Evolutionary conservation across 2,329 filamentous ascomycete species (phyloP).

Genomic region (Arachnopeziza araneosa): DNA sequence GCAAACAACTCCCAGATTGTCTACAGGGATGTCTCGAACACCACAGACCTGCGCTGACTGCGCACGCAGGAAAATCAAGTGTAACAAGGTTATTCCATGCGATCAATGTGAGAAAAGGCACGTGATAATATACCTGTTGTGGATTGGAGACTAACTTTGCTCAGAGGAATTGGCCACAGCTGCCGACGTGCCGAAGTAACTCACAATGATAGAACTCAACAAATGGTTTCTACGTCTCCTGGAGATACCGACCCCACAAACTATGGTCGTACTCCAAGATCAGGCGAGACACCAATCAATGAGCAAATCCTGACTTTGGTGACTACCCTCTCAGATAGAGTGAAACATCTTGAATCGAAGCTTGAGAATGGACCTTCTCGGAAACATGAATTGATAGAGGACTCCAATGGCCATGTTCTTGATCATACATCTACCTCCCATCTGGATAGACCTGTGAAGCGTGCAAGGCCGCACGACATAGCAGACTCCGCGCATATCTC

Average conservation of each 20-base stretch:
- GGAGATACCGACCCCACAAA: not conserved
- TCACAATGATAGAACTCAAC: constrained; percentile 5
- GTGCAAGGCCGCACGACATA: constrained; percentile 7
- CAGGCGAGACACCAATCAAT: constrained; percentile 9
- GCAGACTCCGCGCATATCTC: not conserved
- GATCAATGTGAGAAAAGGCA: constrained; percentile 34
- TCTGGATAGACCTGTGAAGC: constrained; percentile 15
- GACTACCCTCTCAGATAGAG: constrained; percentile 15
- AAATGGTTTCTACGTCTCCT: not conserved
- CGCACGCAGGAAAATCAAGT: constrained; percentile 33
- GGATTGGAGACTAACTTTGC: constrained; percentile 2
- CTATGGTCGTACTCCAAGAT: not conserved
- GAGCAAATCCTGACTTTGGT: constrained; percentile 14
- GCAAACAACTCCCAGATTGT: not conserved
- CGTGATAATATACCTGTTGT: not conserved
- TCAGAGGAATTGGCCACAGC: constrained; percentile 9
- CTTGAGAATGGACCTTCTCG: constrained; percentile 6
- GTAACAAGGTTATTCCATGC: constrained; percentile 37
- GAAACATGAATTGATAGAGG: constrained; percentile 3
- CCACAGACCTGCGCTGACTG: constrained; percentile 30
- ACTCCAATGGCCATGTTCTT: not conserved
- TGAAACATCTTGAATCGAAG: constrained; percentile 14
- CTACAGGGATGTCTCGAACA: constrained; percentile 9
- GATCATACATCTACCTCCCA: not conserved
- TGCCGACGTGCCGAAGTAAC: constrained; percentile 21